Evolutionary conservation across 306 rosid species (phyloP).

Genomic region (Sicyos baderoa): DNA sequence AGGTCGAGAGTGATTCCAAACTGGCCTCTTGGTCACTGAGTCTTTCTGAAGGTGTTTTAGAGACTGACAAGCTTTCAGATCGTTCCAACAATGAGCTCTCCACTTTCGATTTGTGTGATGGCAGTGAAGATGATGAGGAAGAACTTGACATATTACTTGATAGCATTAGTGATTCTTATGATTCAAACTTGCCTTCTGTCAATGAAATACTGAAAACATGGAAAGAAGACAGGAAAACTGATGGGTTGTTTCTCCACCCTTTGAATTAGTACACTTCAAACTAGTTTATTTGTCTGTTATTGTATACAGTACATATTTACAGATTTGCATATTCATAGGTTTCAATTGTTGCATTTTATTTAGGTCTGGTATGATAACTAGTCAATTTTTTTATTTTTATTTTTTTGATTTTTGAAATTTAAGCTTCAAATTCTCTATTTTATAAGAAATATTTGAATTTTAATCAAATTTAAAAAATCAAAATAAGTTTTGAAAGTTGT

Average conservation of each 20-base stretch:
- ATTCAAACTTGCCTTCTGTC: constrained; percentile 37
- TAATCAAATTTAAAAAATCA: too few species aligned
- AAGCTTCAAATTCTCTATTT: too few species aligned
- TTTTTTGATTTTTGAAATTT: too few species aligned
- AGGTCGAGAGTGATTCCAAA: constrained; percentile 11
- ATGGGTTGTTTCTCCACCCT: constrained; percentile 28
- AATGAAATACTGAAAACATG: constrained; percentile 57
- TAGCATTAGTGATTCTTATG: constrained; percentile 11
- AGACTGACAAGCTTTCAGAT: constrained; percentile 17
- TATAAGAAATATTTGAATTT: too few species aligned
- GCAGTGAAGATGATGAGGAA: constrained; percentile 28
- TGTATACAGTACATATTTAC: neutral
- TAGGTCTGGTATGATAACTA: too few species aligned
- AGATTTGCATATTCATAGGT: neutral
- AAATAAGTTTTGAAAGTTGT: too few species aligned
- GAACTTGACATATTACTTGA: constrained; percentile 22
- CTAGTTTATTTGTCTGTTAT: neutral
- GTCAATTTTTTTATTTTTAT: too few species aligned
- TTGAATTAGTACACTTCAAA: neutral
- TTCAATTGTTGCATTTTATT: neutral
- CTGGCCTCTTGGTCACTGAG: neutral
- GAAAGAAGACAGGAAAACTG: constrained; percentile 58
- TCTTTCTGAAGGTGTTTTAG: constrained; percentile 15
- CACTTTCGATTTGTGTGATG: constrained; percentile 15
- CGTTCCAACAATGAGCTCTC: constrained; percentile 21